Conservation (phyloP, 352 stramenopile genomes). For the Phytopythium vexans region DNA sequence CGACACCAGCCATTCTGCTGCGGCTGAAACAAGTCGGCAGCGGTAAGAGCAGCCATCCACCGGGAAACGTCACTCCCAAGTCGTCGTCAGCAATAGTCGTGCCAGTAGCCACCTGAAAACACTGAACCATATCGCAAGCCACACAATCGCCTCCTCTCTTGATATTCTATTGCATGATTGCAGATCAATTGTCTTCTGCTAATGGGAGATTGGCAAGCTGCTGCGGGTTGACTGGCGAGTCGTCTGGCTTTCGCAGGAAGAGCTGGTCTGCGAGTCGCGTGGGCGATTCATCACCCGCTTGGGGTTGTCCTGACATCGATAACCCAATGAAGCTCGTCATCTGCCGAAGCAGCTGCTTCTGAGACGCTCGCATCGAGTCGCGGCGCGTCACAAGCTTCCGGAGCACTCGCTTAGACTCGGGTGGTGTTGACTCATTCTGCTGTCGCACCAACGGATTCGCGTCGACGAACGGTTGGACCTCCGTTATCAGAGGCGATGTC, state of each 20-base stretch:
- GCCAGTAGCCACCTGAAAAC: no score
- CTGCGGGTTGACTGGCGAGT: no score
- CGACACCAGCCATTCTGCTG: no score
- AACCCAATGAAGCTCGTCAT: constrained; percentile 5
- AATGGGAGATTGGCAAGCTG: no score
- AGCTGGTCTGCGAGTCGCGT: constrained; percentile 3
- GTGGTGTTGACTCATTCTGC: no score
- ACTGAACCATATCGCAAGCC: no score
- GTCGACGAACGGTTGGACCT: not conserved
- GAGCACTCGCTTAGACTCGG: not conserved
- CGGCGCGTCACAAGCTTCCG: not conserved
- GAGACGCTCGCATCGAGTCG: not conserved
- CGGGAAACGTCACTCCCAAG: no score
- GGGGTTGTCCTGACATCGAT: not conserved
- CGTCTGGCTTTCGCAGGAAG: not conserved
- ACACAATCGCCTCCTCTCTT: no score
- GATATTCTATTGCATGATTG: not conserved
- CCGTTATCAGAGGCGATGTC: not conserved
- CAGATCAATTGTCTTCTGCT: not conserved
- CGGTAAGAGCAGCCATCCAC: no score
- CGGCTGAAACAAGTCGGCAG: no score
- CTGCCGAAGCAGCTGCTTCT: constrained; percentile 1
- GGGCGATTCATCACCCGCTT: not conserved
- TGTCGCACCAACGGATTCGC: not conserved
- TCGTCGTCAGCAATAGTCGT: no score